phyloP scores from a whole-genome alignment of 768 basidiomycete species.

The Boletus patriciae region DNA sequence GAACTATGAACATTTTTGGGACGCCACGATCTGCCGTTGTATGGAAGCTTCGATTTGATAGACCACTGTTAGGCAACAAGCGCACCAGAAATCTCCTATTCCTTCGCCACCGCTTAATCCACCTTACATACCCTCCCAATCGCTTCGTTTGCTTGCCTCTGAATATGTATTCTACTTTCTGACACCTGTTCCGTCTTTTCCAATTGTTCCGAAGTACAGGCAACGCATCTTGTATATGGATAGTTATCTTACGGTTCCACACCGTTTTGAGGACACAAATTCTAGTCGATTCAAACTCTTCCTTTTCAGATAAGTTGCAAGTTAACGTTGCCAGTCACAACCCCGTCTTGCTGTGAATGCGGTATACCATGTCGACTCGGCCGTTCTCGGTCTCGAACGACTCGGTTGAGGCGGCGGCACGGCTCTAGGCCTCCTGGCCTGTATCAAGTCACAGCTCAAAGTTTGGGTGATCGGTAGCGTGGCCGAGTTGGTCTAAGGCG shows the following conservation, averaged over 20 bases:
- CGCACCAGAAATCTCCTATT: constrained; percentile 18
- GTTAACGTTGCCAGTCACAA: neutral
- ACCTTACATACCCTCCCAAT: constrained; percentile 27
- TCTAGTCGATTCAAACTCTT: neutral
- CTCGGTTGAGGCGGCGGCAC: too few relatives aligned
- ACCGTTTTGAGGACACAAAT: too few relatives aligned
- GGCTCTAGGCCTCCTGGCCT: neutral
- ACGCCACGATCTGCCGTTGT: constrained; percentile 23
- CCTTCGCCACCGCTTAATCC: constrained; percentile 16
- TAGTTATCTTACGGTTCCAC: constrained; percentile 2
- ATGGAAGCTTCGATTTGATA: constrained; percentile 25
- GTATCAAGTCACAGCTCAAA: neutral
- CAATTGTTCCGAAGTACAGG: constrained; percentile 18
- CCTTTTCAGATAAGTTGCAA: neutral
- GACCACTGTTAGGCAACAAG: constrained; percentile 29
- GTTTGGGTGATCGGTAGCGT: constrained; percentile 50
- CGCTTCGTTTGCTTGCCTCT: constrained; percentile 22
- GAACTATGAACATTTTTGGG: constrained; percentile 31
- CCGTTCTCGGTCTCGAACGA: too few relatives aligned
- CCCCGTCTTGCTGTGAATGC: neutral
- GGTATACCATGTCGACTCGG: neutral
- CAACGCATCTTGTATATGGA: constrained; percentile 21
- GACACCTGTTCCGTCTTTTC: constrained; percentile 2
- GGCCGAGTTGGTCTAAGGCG: constrained; percentile 91
- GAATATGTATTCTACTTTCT: constrained; percentile 29